phyloP scores from a whole-genome alignment of 78 protist genomes.

The Dictyostelium intermedium region DNA sequence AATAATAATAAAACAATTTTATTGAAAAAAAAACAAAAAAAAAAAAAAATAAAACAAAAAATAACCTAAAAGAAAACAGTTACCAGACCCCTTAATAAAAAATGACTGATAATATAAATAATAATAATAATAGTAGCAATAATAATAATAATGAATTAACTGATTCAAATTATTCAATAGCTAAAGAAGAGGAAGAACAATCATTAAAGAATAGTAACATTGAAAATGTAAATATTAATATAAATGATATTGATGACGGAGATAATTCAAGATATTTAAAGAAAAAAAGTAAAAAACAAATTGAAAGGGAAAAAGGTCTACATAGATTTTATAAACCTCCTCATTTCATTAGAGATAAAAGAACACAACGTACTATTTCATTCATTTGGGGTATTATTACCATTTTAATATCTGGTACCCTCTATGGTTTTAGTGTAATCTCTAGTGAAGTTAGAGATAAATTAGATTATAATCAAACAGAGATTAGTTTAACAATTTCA shows the following conservation, averaged over 20 bases:
- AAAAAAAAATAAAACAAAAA: too few relatives aligned
- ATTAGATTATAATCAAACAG: slow-evolving; percentile 37
- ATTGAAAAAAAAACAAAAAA: too few relatives aligned
- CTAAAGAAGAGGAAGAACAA: background rate
- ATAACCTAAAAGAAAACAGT: too few relatives aligned
- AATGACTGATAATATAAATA: background rate
- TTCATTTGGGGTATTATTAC: slow-evolving; percentile 24
- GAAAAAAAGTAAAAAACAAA: background rate
- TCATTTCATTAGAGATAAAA: background rate
- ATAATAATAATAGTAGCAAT: too few relatives aligned
- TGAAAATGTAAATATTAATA: background rate
- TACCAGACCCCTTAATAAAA: background rate
- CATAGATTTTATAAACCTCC: slow-evolving; percentile 23
- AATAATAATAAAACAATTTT: background rate
- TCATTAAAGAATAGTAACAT: background rate
- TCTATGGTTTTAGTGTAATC: slow-evolving; percentile 47
- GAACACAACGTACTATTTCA: background rate
- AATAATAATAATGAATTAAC: background rate
- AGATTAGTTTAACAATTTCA: slow-evolving; percentile 32
- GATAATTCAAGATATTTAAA: background rate
- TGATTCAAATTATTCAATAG: background rate
- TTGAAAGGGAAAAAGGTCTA: background rate
- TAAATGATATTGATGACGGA: background rate
- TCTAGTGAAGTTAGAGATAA: slow-evolving; percentile 21
- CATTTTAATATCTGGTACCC: slow-evolving; percentile 39